These are phyloP conservation scores for Wolfiporia cocos DNA, from an alignment of 1,284 basidiomycete species.

Conservation along the genomic window DNA sequence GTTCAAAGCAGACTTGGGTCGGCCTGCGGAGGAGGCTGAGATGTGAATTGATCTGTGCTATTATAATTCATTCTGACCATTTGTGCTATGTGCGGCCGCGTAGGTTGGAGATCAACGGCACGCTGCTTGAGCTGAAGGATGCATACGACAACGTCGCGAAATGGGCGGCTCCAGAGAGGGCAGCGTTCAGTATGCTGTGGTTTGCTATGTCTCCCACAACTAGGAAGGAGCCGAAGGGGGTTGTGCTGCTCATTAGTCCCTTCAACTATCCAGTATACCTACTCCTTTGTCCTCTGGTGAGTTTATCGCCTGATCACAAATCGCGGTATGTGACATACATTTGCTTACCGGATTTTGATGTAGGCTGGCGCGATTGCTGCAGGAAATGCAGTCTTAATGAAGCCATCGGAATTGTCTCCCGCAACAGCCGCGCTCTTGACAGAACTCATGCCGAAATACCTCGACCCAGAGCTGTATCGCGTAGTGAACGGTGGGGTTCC, in stretches of 20 bases:
- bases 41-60: no score
- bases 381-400: constrained; percentile 70
- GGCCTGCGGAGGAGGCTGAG: constrained; percentile 44
- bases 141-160: constrained; percentile 65
- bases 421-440: constrained; percentile 64
- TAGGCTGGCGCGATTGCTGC: constrained; percentile 69
- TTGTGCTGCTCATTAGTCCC: constrained; percentile 59
- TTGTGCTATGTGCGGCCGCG: no score
- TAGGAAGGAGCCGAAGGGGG: constrained; percentile 74
- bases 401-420: constrained; percentile 78
- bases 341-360: background rate
- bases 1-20: constrained; percentile 48
- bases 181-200: constrained; percentile 49
- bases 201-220: constrained; percentile 55
- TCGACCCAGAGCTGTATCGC: constrained; percentile 67
- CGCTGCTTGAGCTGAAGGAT: constrained; percentile 53
- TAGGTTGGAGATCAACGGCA: constrained; percentile 39
- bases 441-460: constrained; percentile 74
- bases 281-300: constrained; percentile 44
- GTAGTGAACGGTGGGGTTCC: constrained; percentile 76
- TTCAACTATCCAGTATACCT: constrained; percentile 57
- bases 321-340: background rate
- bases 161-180: constrained; percentile 69
- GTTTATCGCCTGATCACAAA: background rate
- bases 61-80: no score